Base-by-base conservation (phyloP, 257 asterid species). In the Paraleonurus japonicus region DNA sequence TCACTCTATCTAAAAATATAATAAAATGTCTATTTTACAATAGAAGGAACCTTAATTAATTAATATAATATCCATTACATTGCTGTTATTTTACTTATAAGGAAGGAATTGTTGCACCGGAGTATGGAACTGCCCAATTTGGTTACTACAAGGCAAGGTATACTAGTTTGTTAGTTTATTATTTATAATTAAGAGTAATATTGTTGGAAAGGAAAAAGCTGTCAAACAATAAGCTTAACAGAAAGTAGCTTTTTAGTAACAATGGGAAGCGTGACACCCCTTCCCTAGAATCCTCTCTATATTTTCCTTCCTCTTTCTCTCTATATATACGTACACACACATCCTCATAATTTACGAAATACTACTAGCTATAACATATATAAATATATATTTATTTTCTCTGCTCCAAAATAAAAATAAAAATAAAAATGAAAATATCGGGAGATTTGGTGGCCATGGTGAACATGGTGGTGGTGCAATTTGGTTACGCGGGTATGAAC, bases 401-500 rank as follows among this genome's bases (percentile, higher is more conserved):
- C 15, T 5, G 8, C 55, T 47, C 23, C 55, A 15, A 20, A 6
- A 4, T 12, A 48, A 16, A 70, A n/a, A n/a, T n/a, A n/a, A n/a
- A 45, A 35, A 24, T 28, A 57, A 5, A 5, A 78, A 22, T 1
- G 0, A 30, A 43, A 65, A 71, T 84, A 90, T 89, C 43, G 71
- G 76, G 79, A 17, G 84, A 77, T 73, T 50, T 82, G 55, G 39
- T 84, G 81, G 83, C 96, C 0, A 77, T 87, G 67, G 68, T 87
- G 81, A 63, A 72, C 47, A 94, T 94, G 98, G 88, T 83, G 11
- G 33, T 82, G 12, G 97, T 94, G 24, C 98, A 94, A 54, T 9
- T 89, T 30, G 96, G 97, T 0, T 90, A 89, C 47, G 96, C 96
- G 7, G 97, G 97, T 0, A 86, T 94, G 96, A 94, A 89, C 65